Evolutionary conservation across 2,329 filamentous ascomycete genomes (phyloP).

Genomic region (Scleromitrula shiraiana): DNA sequence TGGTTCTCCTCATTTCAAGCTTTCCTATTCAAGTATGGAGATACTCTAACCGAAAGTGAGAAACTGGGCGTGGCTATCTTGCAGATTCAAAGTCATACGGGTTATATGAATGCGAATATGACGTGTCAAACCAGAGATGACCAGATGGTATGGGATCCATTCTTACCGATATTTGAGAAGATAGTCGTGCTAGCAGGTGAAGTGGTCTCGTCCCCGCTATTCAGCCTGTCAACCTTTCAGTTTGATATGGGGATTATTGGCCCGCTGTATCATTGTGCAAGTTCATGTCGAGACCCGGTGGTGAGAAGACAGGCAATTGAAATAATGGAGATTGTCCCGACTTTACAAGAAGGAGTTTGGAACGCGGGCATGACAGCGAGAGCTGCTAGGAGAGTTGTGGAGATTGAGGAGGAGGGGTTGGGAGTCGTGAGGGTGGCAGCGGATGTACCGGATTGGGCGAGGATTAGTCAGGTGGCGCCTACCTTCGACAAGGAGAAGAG

Average conservation of each 20-base stretch:
- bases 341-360: conserved; percentile 60
- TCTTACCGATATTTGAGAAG: conserved; percentile 41
- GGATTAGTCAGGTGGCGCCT: conserved; percentile 5
- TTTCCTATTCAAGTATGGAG: conserved; percentile 39
- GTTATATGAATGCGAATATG: conserved; percentile 19
- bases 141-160: conserved; percentile 46
- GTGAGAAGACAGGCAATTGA: conserved; percentile 53
- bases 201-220: conserved; percentile 1
- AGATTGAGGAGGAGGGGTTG: conserved; percentile 9
- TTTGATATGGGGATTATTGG: conserved; percentile 44
- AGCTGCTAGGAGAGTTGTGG: conserved; percentile 9
- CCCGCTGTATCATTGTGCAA: conserved; percentile 54
- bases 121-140: background rate
- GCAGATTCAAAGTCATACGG: conserved; percentile 48
- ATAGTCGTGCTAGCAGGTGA: conserved; percentile 44
- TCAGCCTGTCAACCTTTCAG: background rate
- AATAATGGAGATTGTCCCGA: conserved; percentile 44
- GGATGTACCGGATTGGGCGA: conserved; percentile 14
- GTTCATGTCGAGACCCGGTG: conserved; percentile 49
- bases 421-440: conserved; percentile 6
- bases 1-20: conserved; percentile 50
- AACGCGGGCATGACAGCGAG: conserved; percentile 31
- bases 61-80: conserved; percentile 48
- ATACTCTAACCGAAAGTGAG: conserved; percentile 40
- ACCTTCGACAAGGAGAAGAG: background rate